Conservation (phyloP, 441 rosid species). For the Lepidium campestre region DNA sequence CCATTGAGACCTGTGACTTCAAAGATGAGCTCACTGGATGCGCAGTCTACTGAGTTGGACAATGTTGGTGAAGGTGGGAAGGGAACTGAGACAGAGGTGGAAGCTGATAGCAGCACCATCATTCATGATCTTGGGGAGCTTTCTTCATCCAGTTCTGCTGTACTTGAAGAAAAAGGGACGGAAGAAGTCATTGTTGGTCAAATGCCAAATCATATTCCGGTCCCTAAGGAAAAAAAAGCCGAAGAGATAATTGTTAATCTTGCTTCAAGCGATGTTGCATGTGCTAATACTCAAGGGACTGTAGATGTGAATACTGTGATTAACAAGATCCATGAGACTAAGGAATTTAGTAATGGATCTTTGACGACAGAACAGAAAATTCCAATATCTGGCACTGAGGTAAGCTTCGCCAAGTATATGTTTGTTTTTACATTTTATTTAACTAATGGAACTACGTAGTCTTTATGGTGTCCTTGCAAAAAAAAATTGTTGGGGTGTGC, state of each 20-base stretch:
- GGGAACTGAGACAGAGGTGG: conserved; percentile 27
- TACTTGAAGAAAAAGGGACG: conserved; percentile 24
- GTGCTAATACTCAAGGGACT: neutral
- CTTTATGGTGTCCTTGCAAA: neutral
- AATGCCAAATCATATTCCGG: conserved; percentile 27
- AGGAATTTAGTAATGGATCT: conserved; percentile 28
- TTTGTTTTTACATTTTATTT: neutral
- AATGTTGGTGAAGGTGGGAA: conserved; percentile 25
- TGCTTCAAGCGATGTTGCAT: conserved; percentile 13
- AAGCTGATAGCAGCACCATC: conserved; percentile 15
- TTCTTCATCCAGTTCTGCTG: conserved; percentile 23
- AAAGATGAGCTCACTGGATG: conserved; percentile 12
- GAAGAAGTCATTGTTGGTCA: conserved; percentile 23
- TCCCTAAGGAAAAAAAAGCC: conserved; percentile 15
- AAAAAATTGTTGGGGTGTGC: neutral
- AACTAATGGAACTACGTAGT: neutral
- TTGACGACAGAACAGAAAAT: conserved; percentile 19
- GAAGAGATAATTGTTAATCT: conserved; percentile 20
- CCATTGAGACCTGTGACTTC: conserved; percentile 37
- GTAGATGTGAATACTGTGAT: conserved; percentile 2
- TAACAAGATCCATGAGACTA: conserved; percentile 13
- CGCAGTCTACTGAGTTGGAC: conserved; percentile 15
- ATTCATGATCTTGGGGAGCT: conserved; percentile 10
- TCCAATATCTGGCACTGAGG: conserved; percentile 25
- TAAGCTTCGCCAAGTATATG: neutral